Evolutionary conservation across 139 green algal species (phyloP), one percentile per base, ranked within the genome.

Genomic region (Yamagishiella unicocca): DNA sequence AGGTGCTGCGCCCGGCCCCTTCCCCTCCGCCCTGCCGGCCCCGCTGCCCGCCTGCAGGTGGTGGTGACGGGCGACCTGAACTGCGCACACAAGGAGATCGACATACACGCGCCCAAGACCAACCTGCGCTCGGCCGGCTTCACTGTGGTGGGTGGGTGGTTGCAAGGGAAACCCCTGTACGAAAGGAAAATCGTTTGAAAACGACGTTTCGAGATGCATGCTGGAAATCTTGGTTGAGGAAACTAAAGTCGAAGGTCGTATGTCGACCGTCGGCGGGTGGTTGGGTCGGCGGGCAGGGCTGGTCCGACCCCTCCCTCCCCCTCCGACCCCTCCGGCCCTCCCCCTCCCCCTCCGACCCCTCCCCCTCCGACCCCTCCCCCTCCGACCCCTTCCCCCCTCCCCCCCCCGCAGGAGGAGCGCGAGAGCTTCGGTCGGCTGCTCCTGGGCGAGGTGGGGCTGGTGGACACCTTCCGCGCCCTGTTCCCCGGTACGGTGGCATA

Each of bases 31-130:
- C n/a, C 31, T 43, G 31, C 64, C 61, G 10, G n/a, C n/a, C 61
- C 22, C 61, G 7, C 61, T 68, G 10, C 61, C 61, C 61, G 19
- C 61, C 61, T 37, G 12, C 55, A 84, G 77, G 38, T 87, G 38
- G 77, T 97, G 2, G 29, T 97, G 19, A 90, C 89, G 5, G 92
- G 92, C 19, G 92, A 95, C 82, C 77, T 95, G 27, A 95, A 95
- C 88, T 93, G 90, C 45, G 92, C 92, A 21, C 85, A 90, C 70
- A 38, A 94, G 31, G 92, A 95, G 61, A 96, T 97, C 45, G 95
- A 97, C 92, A 97, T 97, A 64, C 91, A 97, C 68, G 85, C 85
- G 82, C 94, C 95, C 46, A 96, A 96, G 85, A 92, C 46, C 83
- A 97, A 97, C 87, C 82, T 96, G 53, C 62, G 71, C 21, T 94